Evolutionary conservation across 495 filamentous ascomycete genomes (phyloP).

Genomic region (Platismatia glauca): DNA sequence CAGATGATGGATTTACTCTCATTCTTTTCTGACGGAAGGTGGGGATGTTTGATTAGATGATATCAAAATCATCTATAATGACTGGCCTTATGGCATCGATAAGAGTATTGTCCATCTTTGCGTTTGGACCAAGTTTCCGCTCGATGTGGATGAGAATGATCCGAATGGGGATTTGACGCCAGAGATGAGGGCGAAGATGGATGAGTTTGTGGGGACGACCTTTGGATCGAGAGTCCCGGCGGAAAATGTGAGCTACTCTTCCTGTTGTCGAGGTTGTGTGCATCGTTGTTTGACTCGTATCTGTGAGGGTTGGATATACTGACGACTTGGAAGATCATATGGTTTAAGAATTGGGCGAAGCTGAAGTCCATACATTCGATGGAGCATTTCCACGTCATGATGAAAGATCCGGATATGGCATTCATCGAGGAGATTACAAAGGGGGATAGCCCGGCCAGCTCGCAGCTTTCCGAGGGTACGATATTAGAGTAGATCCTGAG

Average conservation of each 20-base stretch:
- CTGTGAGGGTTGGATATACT: too few species aligned
- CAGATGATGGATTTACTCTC: background rate
- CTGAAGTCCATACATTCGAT: constrained; percentile 76
- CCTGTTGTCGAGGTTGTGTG: background rate
- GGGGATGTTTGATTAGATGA: constrained; percentile 41
- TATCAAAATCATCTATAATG: constrained; percentile 68
- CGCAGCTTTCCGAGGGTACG: background rate
- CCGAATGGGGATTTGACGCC: constrained; percentile 59
- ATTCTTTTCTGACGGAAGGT: background rate
- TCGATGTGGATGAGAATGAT: constrained; percentile 46
- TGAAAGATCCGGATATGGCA: constrained; percentile 59
- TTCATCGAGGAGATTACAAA: constrained; percentile 65
- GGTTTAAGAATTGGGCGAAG: constrained; percentile 84
- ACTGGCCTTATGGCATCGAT: constrained; percentile 86
- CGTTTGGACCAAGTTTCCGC: constrained; percentile 83
- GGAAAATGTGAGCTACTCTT: constrained; percentile 32
- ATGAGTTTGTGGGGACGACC: constrained; percentile 53
- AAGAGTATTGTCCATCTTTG: constrained; percentile 68
- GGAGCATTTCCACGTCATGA: constrained; percentile 94
- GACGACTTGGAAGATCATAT: constrained; percentile 49
- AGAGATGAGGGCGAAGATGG: constrained; percentile 52
- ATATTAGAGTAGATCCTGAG: background rate
- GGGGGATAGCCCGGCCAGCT: constrained; percentile 42
- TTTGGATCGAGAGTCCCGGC: constrained; percentile 47
- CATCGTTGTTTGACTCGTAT: too few species aligned